Base-by-base conservation (phyloP, 2,329 filamentous ascomycete genomes). In the Cytospora leucostoma region DNA sequence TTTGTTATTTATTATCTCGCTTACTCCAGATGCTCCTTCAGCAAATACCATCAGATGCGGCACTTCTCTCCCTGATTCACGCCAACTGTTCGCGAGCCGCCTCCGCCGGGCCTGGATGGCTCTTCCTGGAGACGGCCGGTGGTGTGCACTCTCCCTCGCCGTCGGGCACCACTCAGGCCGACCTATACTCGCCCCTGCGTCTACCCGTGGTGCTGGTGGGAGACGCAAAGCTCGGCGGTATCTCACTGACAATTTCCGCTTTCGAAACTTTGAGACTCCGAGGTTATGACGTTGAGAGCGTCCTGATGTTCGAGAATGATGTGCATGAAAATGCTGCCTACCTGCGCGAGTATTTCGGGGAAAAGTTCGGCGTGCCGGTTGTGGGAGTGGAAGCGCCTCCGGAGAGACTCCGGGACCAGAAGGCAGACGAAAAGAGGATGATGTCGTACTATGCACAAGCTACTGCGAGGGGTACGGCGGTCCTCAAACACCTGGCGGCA, bases 51-150 rank as follows among this genome's bases (percentile, higher is more conserved):
- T 79, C 84, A 1, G 80, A 86, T 65, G 74, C 80, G 13, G 74
- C 78, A 1, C 77, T 89, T 1, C 71, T 88, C 5, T 44, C 40
- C 40, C 40, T 44, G 7, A 44, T 44, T 17, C 40, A 19, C 17
- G 40, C 40, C 40, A 44, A 44, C 17, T 44, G 40, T 44, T 44
- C 17, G 7, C 2, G 7, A 8, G 40, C 40, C 40, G 40, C 40
- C 17, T 44, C 4, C 70, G 71, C 27, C 68, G 70, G 2, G 76
- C 73, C 77, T 52, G 84, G 84, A 15, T 85, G 88, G 74, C 77
- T 90, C 1, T 82, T 96, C 54, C 79, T 96, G 51, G 92, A 96
- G 72, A 95, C 92, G 2, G 92, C 92, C 1, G 92, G 92, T 1
- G 92, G 92, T 0, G 90, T 94, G 0, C 87, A 94, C 66, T 94